Conservation (phyloP, 1,139 yeast species). For the Zygosaccharomyces pseudobailii region DNA sequence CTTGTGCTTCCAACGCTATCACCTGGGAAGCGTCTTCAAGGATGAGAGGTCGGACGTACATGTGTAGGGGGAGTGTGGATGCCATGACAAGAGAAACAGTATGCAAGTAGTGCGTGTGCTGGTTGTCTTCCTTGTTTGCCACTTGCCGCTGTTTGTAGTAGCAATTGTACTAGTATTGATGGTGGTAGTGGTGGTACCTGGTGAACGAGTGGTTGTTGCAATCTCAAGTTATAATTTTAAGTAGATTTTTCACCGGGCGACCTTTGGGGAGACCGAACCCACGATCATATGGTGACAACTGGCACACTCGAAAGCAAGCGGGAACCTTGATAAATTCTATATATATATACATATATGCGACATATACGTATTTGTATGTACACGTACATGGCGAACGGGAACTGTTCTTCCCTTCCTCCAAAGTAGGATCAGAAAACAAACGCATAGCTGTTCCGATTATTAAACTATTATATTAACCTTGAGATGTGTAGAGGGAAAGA, state of each 20-base stretch:
- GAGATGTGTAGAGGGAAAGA: too few species aligned
- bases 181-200: too few species aligned
- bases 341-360: too few species aligned
- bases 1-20: constrained; percentile 55
- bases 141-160: background rate
- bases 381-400: background rate
- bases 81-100: background rate
- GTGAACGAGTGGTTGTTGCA: background rate
- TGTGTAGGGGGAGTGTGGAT: constrained; percentile 49
- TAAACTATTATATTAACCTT: too few species aligned
- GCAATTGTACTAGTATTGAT: background rate
- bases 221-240: background rate
- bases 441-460: too few species aligned
- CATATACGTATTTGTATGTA: background rate
- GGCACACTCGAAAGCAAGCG: background rate
- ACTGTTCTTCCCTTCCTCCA: too few species aligned
- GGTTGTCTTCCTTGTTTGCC: background rate
- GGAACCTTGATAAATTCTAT: background rate
- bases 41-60: constrained; percentile 79
- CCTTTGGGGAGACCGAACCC: background rate
- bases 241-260: background rate
- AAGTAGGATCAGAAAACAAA: too few species aligned
- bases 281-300: background rate
- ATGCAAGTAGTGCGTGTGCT: background rate
- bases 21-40: constrained; percentile 64